Evolutionary conservation across 1,284 basidiomycete genomes (phyloP), one percentile per base, ranked within the genome.

Genomic region (Fistulina hepatica): DNA sequence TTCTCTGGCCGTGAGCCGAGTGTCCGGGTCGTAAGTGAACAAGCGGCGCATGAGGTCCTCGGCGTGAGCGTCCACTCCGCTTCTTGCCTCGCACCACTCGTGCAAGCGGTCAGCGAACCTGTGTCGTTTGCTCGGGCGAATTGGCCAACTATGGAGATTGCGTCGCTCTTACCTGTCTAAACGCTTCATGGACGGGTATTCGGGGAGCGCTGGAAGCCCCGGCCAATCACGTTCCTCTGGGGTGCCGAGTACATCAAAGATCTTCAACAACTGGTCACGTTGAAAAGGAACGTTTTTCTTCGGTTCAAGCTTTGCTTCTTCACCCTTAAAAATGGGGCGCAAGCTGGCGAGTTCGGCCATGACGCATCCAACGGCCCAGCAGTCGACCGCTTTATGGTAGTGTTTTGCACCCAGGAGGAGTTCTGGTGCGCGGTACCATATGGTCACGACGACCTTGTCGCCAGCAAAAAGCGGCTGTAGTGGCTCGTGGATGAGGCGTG

Each of bases 401-500:
- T 98, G 94, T 44, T 92, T 86, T 2, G 93, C 89, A 10, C 94
- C 94, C 55, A 97, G 71, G 7, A 97, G 71, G 3, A 97, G 73
- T 57, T 98, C 94, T 0, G 94, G 94, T 2, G 92, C 90, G 33
- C 94, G 82, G 53, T 98, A 98, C 94, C 94, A 98, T 50, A 98
- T 97, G 0, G 95, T 98, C 2, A 99, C 95, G 23, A 99, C 95
- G 9, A 99, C 93, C 57, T 97, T 97, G 64, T 98, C 94, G 15
- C 90, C 90, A 1, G 77, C 74, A 56, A 88, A 78, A 2, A 95
- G 66, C 0, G 86, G 81, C 52, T 92, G 86, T 0, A 95, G 65
- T 3, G 92, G 92, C 39, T 84, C 76, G 46, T 84, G 77, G 36
- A 83, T 81, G 6, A 97, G 68, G 25, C 95, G 74, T 0, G 95